phyloP scores from a whole-genome alignment of 306 rosid genomes.

The Acacia confusa region DNA sequence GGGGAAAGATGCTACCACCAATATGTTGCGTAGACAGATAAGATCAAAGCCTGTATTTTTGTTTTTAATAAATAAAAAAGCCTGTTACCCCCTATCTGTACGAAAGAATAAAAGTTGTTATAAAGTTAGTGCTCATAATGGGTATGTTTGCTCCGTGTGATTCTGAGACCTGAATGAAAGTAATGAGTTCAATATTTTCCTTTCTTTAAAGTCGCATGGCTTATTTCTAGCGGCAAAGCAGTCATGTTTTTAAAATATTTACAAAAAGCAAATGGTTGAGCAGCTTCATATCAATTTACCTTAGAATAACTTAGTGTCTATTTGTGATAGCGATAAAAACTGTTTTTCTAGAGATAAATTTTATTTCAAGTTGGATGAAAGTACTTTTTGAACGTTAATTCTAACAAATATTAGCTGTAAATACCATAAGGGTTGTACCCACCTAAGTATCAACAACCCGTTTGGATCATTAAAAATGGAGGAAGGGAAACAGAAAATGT shows the following conservation, averaged over 20 bases:
- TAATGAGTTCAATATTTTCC: neutral
- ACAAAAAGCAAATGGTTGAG: neutral
- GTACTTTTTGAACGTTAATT: too few species aligned
- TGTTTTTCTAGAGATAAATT: too few species aligned
- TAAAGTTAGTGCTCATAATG: neutral
- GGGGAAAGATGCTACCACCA: slow-evolving; percentile 28
- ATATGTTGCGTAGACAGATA: slow-evolving; percentile 29
- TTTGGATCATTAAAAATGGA: too few species aligned
- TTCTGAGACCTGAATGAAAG: neutral
- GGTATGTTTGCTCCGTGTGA: neutral
- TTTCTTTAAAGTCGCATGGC: neutral
- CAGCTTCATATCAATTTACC: neutral
- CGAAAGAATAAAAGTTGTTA: neutral
- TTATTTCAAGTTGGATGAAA: too few species aligned
- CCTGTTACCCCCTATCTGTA: neutral
- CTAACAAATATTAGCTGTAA: neutral
- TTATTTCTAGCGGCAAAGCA: neutral
- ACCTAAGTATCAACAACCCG: neutral
- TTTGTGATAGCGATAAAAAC: too few species aligned
- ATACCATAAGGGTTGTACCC: neutral
- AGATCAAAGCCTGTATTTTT: slow-evolving; percentile 3
- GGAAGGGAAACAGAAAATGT: too few species aligned
- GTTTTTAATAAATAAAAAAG: too few species aligned
- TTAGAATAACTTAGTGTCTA: neutral
- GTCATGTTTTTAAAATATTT: neutral